Percentiles rank a stretch among this genome's conserved stretches.
phyloP scores from a whole-genome alignment of 345 rosid species.

The Theobroma cacao region DNA sequence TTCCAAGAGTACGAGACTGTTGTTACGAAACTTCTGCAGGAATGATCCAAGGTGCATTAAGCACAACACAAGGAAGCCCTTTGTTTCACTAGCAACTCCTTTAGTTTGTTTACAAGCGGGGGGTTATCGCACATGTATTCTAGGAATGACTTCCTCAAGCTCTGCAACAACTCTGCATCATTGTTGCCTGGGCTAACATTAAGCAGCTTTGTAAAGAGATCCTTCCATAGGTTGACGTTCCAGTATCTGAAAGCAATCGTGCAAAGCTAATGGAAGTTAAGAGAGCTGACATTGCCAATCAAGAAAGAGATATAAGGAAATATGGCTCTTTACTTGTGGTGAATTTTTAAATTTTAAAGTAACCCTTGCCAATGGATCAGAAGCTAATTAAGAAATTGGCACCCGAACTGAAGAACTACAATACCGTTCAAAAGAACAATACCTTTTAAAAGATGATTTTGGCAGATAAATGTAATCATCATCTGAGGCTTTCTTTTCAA shows the following conservation, averaged over 20 bases:
- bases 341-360: neutral
- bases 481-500: slow-evolving; percentile 50
- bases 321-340: neutral
- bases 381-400: neutral
- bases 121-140: slow-evolving; percentile 53
- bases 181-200: slow-evolving; percentile 40
- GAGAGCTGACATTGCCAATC: neutral
- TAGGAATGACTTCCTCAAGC: slow-evolving; percentile 60
- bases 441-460: slow-evolving; percentile 71
- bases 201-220: slow-evolving; percentile 62
- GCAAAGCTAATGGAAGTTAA: neutral
- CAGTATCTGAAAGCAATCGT: slow-evolving; percentile 58
- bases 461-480: slow-evolving; percentile 55
- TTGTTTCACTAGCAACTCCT: slow-evolving; percentile 68
- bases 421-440: slow-evolving; percentile 7
- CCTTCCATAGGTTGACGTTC: slow-evolving; percentile 76
- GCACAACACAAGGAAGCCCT: slow-evolving; percentile 67
- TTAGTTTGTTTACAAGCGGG: slow-evolving; percentile 62
- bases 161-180: slow-evolving; percentile 45
- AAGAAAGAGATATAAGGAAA: neutral
- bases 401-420: neutral
- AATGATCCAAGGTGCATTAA: slow-evolving; percentile 1
- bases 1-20: neutral
- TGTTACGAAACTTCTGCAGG: neutral
- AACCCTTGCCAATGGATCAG: neutral